A percentile compares a stretch with the other conserved stretches of the same genome.
Evolutionary conservation across 1,139 yeast species (phyloP).

Genomic region (Blastobotrys proliferans): DNA sequence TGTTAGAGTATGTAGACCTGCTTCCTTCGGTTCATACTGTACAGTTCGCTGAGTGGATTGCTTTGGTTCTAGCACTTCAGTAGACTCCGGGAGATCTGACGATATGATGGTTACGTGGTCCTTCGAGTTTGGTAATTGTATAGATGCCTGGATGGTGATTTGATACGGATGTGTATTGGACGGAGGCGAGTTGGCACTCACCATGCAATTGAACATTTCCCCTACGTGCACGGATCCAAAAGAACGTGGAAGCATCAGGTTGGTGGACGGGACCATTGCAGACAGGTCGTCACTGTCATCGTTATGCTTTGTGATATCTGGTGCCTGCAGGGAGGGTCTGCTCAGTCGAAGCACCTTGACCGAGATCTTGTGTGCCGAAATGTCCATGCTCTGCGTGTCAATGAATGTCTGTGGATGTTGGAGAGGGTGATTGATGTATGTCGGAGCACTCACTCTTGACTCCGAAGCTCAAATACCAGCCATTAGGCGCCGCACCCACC

Average conservation of each 20-base stretch:
- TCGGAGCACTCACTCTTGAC: background rate
- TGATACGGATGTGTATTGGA: constrained; percentile 12
- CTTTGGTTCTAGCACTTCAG: constrained; percentile 18
- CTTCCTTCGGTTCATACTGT: constrained; percentile 28
- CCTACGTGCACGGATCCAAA: constrained; percentile 32
- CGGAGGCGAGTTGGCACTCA: constrained; percentile 20
- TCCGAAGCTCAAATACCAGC: background rate
- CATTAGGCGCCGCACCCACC: no score
- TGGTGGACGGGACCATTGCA: constrained; percentile 12
- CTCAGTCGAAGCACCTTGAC: constrained; percentile 32
- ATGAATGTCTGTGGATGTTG: background rate
- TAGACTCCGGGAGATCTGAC: constrained; percentile 18
- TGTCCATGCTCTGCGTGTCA: background rate
- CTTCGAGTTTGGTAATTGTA: constrained; percentile 23
- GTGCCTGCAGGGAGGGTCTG: constrained; percentile 25
- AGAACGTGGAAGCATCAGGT: constrained; percentile 24
- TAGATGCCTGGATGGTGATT: constrained; percentile 21
- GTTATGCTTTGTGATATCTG: constrained; percentile 15
- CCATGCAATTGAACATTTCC: constrained; percentile 29
- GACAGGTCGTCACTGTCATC: no score
- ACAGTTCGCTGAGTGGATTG: constrained; percentile 24
- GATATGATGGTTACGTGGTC: constrained; percentile 15
- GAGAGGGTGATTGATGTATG: background rate
- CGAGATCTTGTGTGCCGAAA: constrained; percentile 9
- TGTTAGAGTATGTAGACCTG: constrained; percentile 32